Percentiles rank a stretch among this genome's conserved stretches.
Conservation (phyloP, 768 basidiomycete genomes). For the Naganishia kalamii region DNA sequence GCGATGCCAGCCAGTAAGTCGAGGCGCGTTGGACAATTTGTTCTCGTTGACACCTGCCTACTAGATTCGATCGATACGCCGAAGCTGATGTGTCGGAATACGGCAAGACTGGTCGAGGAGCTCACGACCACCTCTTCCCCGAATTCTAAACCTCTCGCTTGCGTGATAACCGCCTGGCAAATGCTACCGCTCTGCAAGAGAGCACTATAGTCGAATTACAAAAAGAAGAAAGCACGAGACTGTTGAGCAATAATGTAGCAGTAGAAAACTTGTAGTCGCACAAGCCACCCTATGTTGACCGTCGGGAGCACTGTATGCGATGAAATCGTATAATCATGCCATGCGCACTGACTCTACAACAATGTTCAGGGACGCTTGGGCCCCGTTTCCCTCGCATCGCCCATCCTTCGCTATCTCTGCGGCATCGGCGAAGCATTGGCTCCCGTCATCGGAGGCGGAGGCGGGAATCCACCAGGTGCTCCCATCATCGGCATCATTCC, state of each 20-base stretch:
- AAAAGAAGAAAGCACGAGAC: neutral
- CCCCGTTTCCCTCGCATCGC: neutral
- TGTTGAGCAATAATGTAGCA: neutral
- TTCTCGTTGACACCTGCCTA: neutral
- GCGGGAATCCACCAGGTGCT: neutral
- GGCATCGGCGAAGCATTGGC: slow-evolving; percentile 20
- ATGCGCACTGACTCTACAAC: slow-evolving; percentile 1
- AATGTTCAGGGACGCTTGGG: neutral
- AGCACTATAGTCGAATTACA: neutral
- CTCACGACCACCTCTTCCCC: slow-evolving; percentile 63
- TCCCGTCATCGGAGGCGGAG: slow-evolving; percentile 25
- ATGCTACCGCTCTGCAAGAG: neutral
- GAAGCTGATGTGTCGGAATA: slow-evolving; percentile 49
- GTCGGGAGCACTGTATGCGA: neutral
- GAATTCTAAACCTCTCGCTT: slow-evolving; percentile 51
- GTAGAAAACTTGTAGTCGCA: neutral
- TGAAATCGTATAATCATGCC: neutral
- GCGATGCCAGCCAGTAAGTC: slow-evolving; percentile 72
- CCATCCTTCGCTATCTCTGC: neutral
- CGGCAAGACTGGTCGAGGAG: slow-evolving; percentile 46
- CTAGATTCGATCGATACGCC: slow-evolving; percentile 49
- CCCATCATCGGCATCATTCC: slow-evolving; percentile 7
- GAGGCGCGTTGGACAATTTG: neutral
- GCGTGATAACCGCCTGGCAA: neutral
- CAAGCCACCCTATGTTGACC: neutral